Conservation (phyloP, 306 rosid species). For the Calophaca sinica region DNA sequence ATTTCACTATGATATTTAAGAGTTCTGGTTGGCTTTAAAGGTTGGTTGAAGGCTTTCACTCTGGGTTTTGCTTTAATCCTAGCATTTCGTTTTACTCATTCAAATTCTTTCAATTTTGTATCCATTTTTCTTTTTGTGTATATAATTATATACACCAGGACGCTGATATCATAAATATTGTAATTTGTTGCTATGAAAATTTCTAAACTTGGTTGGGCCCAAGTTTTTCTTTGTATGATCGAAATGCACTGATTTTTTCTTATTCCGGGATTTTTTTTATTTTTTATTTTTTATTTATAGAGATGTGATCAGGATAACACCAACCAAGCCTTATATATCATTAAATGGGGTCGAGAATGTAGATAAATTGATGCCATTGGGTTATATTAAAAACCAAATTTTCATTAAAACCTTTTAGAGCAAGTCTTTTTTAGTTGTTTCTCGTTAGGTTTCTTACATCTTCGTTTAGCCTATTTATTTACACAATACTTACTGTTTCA, state of each 20-base stretch:
- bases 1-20: not conserved
- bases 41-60: not conserved
- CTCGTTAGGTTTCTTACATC: no score
- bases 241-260: not conserved
- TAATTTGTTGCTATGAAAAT: not conserved
- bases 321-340: slow-evolving; percentile 5
- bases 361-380: not conserved
- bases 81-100: not conserved
- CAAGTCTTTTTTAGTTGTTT: not conserved
- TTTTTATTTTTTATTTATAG: no score
- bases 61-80: not conserved
- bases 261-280: no score
- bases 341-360: not conserved
- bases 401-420: not conserved
- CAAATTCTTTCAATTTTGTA: not conserved
- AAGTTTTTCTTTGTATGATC: not conserved
- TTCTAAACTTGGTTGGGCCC: not conserved
- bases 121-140: not conserved
- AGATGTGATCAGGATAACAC: not conserved
- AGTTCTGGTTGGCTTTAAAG: slow-evolving; percentile 19
- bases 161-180: not conserved
- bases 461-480: no score
- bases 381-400: not conserved
- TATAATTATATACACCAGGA: not conserved
- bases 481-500: no score